phyloP scores from a whole-genome alignment of 345 rosid species.

The Syzygium aromaticum region DNA sequence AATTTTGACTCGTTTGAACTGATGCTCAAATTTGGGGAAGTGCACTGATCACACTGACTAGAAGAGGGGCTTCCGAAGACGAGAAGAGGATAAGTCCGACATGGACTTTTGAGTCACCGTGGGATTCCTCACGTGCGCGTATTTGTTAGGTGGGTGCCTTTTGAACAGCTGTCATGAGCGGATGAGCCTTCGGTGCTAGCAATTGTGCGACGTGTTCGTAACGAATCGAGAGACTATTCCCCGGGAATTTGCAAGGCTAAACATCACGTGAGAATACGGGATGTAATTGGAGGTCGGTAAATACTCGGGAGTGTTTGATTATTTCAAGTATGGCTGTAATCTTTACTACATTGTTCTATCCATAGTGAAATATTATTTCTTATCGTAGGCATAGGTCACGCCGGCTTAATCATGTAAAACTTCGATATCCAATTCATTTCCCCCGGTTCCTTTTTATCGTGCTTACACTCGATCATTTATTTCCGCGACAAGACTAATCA shows the following conservation, averaged over 20 bases:
- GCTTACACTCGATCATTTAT: rapidly evolving
- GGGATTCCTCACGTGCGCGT: too few species aligned
- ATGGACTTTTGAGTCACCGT: background rate
- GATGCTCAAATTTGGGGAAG: rapidly evolving
- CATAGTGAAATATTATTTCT: too few species aligned
- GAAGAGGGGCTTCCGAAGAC: rapidly evolving
- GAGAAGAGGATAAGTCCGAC: background rate
- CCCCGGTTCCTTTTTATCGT: rapidly evolving
- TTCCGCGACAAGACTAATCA: rapidly evolving
- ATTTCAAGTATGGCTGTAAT: too few species aligned
- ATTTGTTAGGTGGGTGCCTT: too few species aligned
- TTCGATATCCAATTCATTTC: background rate
- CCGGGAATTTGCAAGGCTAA: background rate
- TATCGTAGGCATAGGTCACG: rapidly evolving
- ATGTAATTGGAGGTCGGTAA: too few species aligned
- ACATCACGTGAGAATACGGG: too few species aligned
- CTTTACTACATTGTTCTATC: too few species aligned
- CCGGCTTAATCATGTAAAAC: background rate
- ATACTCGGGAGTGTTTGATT: too few species aligned
- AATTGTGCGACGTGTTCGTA: too few species aligned
- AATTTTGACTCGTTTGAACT: rapidly evolving
- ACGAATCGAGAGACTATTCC: background rate
- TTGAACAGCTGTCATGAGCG: too few species aligned
- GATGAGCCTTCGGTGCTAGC: too few species aligned
- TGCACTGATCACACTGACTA: rapidly evolving